These are phyloP conservation scores for California macrophylla DNA, from an alignment of 441 rosid species.

Conservation along the genomic window DNA sequence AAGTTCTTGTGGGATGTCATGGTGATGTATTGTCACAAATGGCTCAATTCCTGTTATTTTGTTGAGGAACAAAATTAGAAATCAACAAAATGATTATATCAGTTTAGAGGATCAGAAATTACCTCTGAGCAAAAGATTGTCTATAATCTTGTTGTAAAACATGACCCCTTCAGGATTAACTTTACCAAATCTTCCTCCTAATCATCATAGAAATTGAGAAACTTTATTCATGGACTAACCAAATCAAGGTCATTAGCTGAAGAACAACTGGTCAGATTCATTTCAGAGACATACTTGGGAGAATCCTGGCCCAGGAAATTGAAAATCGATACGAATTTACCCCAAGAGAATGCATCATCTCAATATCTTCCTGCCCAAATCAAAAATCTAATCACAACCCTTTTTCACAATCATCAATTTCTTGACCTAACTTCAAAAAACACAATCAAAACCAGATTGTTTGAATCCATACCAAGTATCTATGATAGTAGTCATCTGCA, in stretches of 20 bases:
- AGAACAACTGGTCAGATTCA: neutral
- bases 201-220: neutral
- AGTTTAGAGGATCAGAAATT: neutral
- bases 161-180: conserved; percentile 33
- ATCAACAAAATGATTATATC: neutral
- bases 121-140: conserved; percentile 36
- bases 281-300: conserved; percentile 29
- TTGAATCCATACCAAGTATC: conserved; percentile 26
- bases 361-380: conserved; percentile 32
- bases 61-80: neutral
- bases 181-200: conserved; percentile 41
- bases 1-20: conserved; percentile 35
- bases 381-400: neutral
- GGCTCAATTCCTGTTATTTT: conserved; percentile 40
- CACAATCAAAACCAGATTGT: neutral
- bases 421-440: neutral
- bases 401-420: neutral
- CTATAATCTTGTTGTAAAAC: conserved; percentile 36
- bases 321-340: conserved; percentile 36
- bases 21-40: conserved; percentile 40
- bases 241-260: neutral
- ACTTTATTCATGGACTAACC: neutral
- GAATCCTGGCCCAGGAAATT: conserved; percentile 40
- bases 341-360: conserved; percentile 31
- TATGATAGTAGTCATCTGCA: conserved; percentile 36